Evolutionary conservation across 257 asterid species (phyloP), one percentile per base, ranked within the genome.

Genomic region (Forsythia suspensa): DNA sequence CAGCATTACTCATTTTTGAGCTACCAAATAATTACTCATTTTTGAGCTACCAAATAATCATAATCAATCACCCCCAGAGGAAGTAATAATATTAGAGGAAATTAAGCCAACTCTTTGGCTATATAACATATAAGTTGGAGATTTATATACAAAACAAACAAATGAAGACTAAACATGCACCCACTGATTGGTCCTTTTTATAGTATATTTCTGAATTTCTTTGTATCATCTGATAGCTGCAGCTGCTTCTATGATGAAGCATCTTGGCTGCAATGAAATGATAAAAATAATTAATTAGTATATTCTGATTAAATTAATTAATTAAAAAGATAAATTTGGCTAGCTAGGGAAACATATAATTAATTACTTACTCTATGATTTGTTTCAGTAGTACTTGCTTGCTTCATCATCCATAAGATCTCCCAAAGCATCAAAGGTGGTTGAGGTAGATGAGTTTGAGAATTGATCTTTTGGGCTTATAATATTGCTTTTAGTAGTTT

Each of bases 391-490:
- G 57, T 74, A 73, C 86, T 76, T 80, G 52, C 43, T 77, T 63
- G 86, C 80, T 70, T 85, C 82, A 21, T 82, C 86, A 63, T 82
- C 84, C 85, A 81, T 77, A 70, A 82, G 78, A 65, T 82, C 86
- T 44, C 71, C 80, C 70, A 82, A 79, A 8, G 77, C 82, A 15
- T 79, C 86, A 21, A 74, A 79, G 29, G 79, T 79, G 43, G 79
- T 74, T 41, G 83, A 74, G 73, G 82, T 67, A 52, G 74, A 74
- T 44, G 77, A 55, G 72, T 79, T 74, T 77, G 82, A 37, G 40
- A 76, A 38, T 4, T 46, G 59, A 11, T 76, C 63, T 3, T 55
- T 71, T n/a, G 70, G 75, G 63, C 61, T 57, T 46, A 66, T 57
- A 38, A 29, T 40, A 71, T 76, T 78, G 75, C 57, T 81, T 20